A percentile compares a stretch with the other conserved stretches of the same genome.
These are phyloP conservation scores for Kwoniella bestiolae DNA, from an alignment of 768 basidiomycete genomes.

Conservation along the genomic window DNA sequence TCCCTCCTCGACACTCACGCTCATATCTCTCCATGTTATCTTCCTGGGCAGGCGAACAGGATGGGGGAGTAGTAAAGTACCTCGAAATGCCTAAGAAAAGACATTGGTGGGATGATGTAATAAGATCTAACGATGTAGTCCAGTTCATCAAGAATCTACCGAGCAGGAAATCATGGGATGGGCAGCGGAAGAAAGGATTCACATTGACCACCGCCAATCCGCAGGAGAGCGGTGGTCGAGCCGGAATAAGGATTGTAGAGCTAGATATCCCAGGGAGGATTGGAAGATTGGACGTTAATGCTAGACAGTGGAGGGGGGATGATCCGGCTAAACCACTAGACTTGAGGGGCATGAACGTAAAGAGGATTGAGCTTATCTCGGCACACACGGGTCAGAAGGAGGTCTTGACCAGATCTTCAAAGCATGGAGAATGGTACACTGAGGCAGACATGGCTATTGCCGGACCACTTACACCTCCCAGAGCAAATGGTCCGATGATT, in stretches of 20 bases:
- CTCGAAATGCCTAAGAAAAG: slow-evolving; percentile 36
- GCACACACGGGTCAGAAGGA: background rate
- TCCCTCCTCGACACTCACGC: slow-evolving; percentile 82
- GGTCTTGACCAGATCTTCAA: background rate
- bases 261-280: slow-evolving; percentile 68
- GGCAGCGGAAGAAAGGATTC: slow-evolving; percentile 59
- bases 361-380: slow-evolving; percentile 24
- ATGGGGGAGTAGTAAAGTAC: slow-evolving; percentile 9
- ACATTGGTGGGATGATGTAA: slow-evolving; percentile 48
- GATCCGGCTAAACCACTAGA: slow-evolving; percentile 21
- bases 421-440: background rate
- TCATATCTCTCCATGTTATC: slow-evolving; percentile 67
- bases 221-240: slow-evolving; percentile 69
- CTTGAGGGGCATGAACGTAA: slow-evolving; percentile 38
- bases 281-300: slow-evolving; percentile 43
- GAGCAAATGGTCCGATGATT: slow-evolving; percentile 67
- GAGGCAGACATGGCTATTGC: background rate
- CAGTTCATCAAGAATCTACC: slow-evolving; percentile 28
- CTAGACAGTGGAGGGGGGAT: slow-evolving; percentile 36
- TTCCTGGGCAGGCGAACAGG: slow-evolving; percentile 62
- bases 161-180: slow-evolving; percentile 16
- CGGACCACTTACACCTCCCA: slow-evolving; percentile 26
- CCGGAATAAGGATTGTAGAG: slow-evolving; percentile 70
- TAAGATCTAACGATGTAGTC: slow-evolving; percentile 62
- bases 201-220: slow-evolving; percentile 76